Base-by-base conservation (phyloP, 75 land plant species). In the Cryptomeria japonica region DNA sequence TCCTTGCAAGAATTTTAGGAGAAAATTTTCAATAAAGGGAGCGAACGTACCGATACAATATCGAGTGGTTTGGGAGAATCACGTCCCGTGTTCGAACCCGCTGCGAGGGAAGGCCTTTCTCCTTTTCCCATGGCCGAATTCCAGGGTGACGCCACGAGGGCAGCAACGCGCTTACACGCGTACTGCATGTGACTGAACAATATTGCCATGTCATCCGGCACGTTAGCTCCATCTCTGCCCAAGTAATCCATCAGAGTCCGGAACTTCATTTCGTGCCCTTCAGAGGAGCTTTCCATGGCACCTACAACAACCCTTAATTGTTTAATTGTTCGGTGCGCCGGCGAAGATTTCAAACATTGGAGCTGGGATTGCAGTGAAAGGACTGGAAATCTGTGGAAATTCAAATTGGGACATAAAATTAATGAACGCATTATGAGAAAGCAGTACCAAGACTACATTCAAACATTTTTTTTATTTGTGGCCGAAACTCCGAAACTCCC, bases 61-160 rank as follows among this genome's bases (percentile, higher is more conserved):
- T 98, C 99, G 78, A 98, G 92, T 0, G 99, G 99, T 90, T 98
- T 98, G 10, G 97, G 96, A 38, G 89, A 93, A 89, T 98, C 99
- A 31, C 99, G 44, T 19, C 80, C 91, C 19, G 38, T 88, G 28
- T 53, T 93, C 3, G 90, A 46, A 39, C 86, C 91, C 15, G 31
- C 87, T 6, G 80, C 72, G 10, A 77, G 72, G 34, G 3, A 36
- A 31, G 18, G 44, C 14, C 38, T 56, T 68, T 37, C 84, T 16
- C 86, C 75, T 37, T 86, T 78, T 18, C 87, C 91, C 34, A 92
- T 86, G 58, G 83, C 87, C 15, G 95, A 89, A 80, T 86, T 91
- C 86, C 90, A 93, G 28, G 99, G 99, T 19, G 99, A 98, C 5
- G 99, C 99, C 79, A 98, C 94, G 36, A 97, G 90, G 51, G 97